Evolutionary conservation across 805 yeast genomes (phyloP).

Genomic region (Cephaloascus fragrans): DNA sequence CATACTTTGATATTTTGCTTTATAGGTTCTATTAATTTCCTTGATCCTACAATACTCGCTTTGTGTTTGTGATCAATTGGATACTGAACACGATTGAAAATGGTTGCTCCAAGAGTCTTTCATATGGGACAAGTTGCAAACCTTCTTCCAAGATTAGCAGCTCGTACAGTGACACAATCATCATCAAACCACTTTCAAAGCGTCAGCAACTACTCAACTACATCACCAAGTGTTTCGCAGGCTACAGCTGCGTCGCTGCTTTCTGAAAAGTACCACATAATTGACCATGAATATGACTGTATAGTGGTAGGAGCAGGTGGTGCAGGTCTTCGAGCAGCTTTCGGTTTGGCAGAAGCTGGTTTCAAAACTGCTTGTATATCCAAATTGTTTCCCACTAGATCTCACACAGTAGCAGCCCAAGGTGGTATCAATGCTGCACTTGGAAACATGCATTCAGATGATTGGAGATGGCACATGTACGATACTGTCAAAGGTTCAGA

Average conservation of each 20-base stretch:
- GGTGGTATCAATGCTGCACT: slow-evolving; percentile 40
- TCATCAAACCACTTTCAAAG: not conserved
- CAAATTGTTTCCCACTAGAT: slow-evolving; percentile 36
- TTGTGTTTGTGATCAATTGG: too few species aligned
- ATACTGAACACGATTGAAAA: too few species aligned
- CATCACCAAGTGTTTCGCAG: not conserved
- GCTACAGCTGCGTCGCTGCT: not conserved
- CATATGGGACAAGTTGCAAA: too few species aligned
- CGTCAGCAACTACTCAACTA: not conserved
- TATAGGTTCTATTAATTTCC: too few species aligned
- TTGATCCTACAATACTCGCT: too few species aligned
- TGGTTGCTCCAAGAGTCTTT: too few species aligned
- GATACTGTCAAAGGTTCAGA: slow-evolving; percentile 39
- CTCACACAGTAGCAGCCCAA: slow-evolving; percentile 38
- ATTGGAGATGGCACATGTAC: slow-evolving; percentile 42
- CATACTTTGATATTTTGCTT: too few species aligned
- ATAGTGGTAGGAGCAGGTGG: slow-evolving; percentile 39
- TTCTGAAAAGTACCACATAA: slow-evolving; percentile 26
- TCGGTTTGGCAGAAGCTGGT: slow-evolving; percentile 36
- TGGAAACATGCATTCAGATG: slow-evolving; percentile 39
- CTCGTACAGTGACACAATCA: not conserved
- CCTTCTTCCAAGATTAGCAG: too few species aligned
- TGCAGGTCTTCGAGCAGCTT: slow-evolving; percentile 39
- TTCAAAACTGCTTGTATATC: slow-evolving; percentile 36
- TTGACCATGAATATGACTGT: slow-evolving; percentile 39